Percentiles rank a stretch among this genome's conserved stretches.
phyloP scores from a whole-genome alignment of 371 early-diverging fungal genomes.

The Mucor sp. region DNA sequence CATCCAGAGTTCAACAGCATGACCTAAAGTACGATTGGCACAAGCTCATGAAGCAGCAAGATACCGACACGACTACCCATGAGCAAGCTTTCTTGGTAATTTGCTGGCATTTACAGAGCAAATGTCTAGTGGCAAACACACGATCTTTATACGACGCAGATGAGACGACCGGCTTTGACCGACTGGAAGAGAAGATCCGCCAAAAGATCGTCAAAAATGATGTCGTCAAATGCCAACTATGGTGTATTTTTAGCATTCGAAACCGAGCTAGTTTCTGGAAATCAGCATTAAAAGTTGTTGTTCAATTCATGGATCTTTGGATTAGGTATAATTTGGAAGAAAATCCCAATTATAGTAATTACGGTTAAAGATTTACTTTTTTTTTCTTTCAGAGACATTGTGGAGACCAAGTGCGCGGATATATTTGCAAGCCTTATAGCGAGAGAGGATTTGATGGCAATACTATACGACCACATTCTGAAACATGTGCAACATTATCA shows the following conservation, averaged over 20 bases:
- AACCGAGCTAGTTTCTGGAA: constrained; percentile 19
- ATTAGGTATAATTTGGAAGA: constrained; percentile 17
- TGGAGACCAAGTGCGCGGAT: constrained; percentile 3
- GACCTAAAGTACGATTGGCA: background rate
- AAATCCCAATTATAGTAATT: background rate
- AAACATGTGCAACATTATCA: constrained; percentile 18
- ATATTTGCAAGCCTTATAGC: constrained; percentile 15
- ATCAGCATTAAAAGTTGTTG: constrained; percentile 27
- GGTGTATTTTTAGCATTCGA: constrained; percentile 16
- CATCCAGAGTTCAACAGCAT: background rate
- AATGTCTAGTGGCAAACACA: background rate
- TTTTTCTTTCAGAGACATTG: constrained; percentile 17
- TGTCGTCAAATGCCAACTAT: constrained; percentile 12
- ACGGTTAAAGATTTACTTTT: background rate
- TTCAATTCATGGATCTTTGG: constrained; percentile 41
- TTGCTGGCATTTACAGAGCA: constrained; percentile 9
- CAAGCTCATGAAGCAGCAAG: background rate
- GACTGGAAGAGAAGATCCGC: background rate
- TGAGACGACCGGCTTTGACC: background rate
- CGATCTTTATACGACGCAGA: background rate
- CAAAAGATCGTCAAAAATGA: background rate
- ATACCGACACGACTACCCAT: constrained; percentile 3
- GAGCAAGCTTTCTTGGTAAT: constrained; percentile 17
- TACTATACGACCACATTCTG: constrained; percentile 6
- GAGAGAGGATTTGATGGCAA: constrained; percentile 9